Evolutionary conservation across 2,329 filamentous ascomycete genomes (phyloP).

Genomic region (Penicillium sumatraense): DNA sequence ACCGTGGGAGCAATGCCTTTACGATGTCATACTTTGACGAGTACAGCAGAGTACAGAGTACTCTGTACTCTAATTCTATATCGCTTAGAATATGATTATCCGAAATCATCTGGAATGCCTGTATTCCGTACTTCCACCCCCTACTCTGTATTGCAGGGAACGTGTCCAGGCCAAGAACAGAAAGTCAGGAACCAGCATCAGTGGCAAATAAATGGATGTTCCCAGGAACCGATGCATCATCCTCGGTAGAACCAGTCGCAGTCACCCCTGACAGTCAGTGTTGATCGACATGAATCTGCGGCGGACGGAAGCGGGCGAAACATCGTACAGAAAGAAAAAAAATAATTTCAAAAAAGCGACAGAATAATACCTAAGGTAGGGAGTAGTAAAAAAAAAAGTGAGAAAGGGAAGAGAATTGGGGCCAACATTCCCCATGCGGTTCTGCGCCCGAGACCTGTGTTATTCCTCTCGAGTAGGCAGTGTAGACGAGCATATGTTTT

Average conservation of each 20-base stretch:
- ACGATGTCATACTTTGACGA: not conserved
- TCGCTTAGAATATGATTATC: not conserved
- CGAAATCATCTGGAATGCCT: not conserved
- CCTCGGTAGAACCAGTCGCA: slow-evolving; percentile 21
- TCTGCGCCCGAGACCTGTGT: not conserved
- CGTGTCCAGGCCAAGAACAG: slow-evolving; percentile 1
- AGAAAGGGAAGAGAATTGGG: not conserved
- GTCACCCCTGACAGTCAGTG: slow-evolving; percentile 21
- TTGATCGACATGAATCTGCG: slow-evolving; percentile 19
- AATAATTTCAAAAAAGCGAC: not conserved
- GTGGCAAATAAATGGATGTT: slow-evolving; percentile 1
- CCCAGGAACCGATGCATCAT: slow-evolving; percentile 9
- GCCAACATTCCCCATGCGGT: slow-evolving; percentile 1
- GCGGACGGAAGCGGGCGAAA: slow-evolving; percentile 1
- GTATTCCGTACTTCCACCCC: not conserved
- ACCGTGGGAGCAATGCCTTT: not conserved
- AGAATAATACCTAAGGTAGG: too few species aligned
- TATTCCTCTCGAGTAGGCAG: not conserved
- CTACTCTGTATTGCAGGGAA: not conserved
- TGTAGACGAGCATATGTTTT: not conserved
- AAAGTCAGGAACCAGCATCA: not conserved
- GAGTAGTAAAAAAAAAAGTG: not conserved
- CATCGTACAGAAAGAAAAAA: not conserved
- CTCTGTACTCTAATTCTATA: not conserved
- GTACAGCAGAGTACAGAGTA: too few species aligned